Conservation (phyloP, 2,329 filamentous ascomycete genomes). For the Bisporella sp. region DNA sequence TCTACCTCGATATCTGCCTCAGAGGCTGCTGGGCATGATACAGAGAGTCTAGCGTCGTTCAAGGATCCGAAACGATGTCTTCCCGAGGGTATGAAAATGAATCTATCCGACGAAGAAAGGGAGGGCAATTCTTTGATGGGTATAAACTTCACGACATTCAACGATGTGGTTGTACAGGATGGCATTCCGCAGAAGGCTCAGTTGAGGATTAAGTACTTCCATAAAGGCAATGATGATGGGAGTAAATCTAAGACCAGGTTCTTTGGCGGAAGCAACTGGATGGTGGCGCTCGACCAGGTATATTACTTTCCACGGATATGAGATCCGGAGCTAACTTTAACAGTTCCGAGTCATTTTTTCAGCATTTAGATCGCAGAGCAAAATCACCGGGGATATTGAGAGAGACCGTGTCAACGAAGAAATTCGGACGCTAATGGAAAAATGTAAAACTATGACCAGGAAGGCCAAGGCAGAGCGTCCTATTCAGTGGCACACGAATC, state of each 20-base stretch:
- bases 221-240: neutral
- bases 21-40: no score
- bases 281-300: constrained; percentile 12
- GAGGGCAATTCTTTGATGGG: neutral
- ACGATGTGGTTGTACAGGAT: neutral
- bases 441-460: constrained; percentile 1
- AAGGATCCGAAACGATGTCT: no score
- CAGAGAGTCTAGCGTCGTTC: no score
- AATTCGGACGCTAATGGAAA: neutral
- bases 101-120: neutral
- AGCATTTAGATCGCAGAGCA: no score
- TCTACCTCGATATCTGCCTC: no score
- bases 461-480: constrained; percentile 2
- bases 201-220: neutral
- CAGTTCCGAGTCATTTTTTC: neutral
- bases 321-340: neutral
- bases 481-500: neutral
- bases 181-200: neutral
- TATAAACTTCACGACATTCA: neutral
- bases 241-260: constrained; percentile 13
- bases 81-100: no score
- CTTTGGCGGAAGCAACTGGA: constrained; percentile 17
- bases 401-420: neutral
- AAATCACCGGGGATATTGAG: no score
- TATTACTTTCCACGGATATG: neutral